Conservation (phyloP, 2,329 filamentous ascomycete genomes). For the Zasmidium angulare region DNA sequence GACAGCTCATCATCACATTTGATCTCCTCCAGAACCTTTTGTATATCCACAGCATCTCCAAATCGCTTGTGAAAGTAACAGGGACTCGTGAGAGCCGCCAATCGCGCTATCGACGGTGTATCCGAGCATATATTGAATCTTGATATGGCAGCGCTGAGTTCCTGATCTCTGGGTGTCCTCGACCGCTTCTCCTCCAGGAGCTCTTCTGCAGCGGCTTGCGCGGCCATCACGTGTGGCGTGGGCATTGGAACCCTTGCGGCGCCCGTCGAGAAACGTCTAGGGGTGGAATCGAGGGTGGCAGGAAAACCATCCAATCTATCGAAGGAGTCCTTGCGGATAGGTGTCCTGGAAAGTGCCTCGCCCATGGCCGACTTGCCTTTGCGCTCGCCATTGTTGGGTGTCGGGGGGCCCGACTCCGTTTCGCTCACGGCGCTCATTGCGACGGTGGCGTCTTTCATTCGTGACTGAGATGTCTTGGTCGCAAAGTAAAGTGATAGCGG, state of each 20-base stretch:
- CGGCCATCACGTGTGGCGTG: constrained; percentile 30
- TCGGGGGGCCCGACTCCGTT: constrained; percentile 17
- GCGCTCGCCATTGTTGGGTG: constrained; percentile 13
- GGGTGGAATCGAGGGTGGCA: constrained; percentile 28
- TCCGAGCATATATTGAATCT: constrained; percentile 30
- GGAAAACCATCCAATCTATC: constrained; percentile 31
- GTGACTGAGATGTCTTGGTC: not conserved
- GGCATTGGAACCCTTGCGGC: constrained; percentile 34
- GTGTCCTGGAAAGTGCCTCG: constrained; percentile 29
- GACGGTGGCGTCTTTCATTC: not conserved
- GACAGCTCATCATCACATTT: constrained; percentile 84
- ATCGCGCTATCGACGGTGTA: constrained; percentile 38
- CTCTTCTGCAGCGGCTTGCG: constrained; percentile 29
- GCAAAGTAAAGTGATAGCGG: not conserved
- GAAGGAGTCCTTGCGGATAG: constrained; percentile 34
- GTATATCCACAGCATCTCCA: constrained; percentile 91
- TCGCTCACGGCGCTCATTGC: constrained; percentile 3
- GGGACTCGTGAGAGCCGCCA: constrained; percentile 78
- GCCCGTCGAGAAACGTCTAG: constrained; percentile 35
- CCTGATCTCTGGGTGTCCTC: constrained; percentile 26
- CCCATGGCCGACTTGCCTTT: constrained; percentile 25
- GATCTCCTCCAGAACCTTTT: constrained; percentile 93
- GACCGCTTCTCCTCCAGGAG: constrained; percentile 28
- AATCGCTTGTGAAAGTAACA: constrained; percentile 99
- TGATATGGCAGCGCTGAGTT: constrained; percentile 26